Percentiles rank a stretch among this genome's conserved stretches.
These are phyloP conservation scores for Ramularia endophylla DNA, from an alignment of 2,329 filamentous ascomycete species.

Conservation along the genomic window DNA sequence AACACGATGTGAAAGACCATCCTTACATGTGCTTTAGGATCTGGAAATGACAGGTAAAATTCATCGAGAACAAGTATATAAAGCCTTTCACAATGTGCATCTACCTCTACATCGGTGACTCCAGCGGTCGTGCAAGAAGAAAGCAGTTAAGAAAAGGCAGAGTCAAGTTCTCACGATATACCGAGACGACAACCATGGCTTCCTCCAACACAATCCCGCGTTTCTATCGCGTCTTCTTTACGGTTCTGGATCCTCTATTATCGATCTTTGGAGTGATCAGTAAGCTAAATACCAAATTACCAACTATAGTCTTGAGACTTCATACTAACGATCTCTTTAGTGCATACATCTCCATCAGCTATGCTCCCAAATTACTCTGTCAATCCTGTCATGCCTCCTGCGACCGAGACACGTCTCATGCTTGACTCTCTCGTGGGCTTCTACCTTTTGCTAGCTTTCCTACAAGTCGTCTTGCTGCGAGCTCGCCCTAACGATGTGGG, in stretches of 20 bases:
- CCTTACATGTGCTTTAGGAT: too few species aligned
- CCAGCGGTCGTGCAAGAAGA: too few species aligned
- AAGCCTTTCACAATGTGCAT: too few species aligned
- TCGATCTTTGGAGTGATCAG: background rate
- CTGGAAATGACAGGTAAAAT: too few species aligned
- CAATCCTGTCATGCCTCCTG: constrained; percentile 1
- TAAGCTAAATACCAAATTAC: too few species aligned
- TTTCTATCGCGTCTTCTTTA: constrained; percentile 9
- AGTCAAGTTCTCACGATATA: too few species aligned
- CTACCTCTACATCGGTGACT: too few species aligned
- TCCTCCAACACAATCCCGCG: constrained; percentile 1
- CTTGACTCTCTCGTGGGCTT: constrained; percentile 6
- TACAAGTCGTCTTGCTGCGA: constrained; percentile 7
- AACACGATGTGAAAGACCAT: too few species aligned
- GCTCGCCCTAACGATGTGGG: constrained; percentile 8
- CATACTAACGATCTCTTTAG: constrained; percentile 1
- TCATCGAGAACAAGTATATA: too few species aligned
- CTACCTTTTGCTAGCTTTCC: constrained; percentile 2
- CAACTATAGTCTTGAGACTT: too few species aligned
- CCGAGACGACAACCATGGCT: too few species aligned
- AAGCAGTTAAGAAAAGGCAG: too few species aligned
- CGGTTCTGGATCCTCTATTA: constrained; percentile 2
- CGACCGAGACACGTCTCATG: constrained; percentile 4
- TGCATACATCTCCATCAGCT: background rate
- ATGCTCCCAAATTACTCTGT: constrained; percentile 2